Evolutionary conservation across 192 early-diverging fungal species (phyloP).

Genomic region (Kappamyces sp.): DNA sequence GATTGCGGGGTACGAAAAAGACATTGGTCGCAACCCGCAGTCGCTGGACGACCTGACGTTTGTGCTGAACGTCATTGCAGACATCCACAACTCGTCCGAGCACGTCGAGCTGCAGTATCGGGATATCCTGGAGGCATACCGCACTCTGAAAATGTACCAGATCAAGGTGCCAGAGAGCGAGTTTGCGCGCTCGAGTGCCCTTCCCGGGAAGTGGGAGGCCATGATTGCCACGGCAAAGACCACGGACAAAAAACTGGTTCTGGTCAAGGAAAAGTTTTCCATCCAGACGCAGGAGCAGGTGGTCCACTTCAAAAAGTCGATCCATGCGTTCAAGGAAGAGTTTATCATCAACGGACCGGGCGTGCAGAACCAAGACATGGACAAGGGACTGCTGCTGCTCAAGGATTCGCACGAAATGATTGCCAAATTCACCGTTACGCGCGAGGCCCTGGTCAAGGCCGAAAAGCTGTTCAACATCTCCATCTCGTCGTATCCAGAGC

Average conservation of each 20-base stretch:
- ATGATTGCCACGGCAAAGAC: conserved; percentile 40
- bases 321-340: conserved; percentile 48
- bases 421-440: conserved; percentile 29
- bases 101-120: conserved; percentile 50
- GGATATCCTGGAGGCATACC: conserved; percentile 51
- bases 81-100: conserved; percentile 47
- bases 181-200: conserved; percentile 27
- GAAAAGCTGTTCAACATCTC: conserved; percentile 56
- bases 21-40: conserved; percentile 37
- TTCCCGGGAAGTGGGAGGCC: conserved; percentile 44
- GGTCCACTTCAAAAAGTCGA: conserved; percentile 38
- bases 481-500: conserved; percentile 57
- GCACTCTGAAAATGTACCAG: conserved; percentile 47
- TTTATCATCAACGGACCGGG: conserved; percentile 51
- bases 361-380: conserved; percentile 47
- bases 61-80: conserved; percentile 53
- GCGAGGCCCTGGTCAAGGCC: conserved; percentile 49
- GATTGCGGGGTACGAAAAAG: conserved; percentile 42
- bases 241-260: conserved; percentile 48
- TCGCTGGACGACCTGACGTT: conserved; percentile 56
- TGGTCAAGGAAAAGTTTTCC: conserved; percentile 56
- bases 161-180: conserved; percentile 41
- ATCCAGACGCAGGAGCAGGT: conserved; percentile 52
- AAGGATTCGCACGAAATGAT: conserved; percentile 44
- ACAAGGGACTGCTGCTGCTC: conserved; percentile 39